Evolutionary conservation across 139 green algal species (phyloP), one percentile per base, ranked within the genome.

Genomic region (Chlorella sp.): DNA sequence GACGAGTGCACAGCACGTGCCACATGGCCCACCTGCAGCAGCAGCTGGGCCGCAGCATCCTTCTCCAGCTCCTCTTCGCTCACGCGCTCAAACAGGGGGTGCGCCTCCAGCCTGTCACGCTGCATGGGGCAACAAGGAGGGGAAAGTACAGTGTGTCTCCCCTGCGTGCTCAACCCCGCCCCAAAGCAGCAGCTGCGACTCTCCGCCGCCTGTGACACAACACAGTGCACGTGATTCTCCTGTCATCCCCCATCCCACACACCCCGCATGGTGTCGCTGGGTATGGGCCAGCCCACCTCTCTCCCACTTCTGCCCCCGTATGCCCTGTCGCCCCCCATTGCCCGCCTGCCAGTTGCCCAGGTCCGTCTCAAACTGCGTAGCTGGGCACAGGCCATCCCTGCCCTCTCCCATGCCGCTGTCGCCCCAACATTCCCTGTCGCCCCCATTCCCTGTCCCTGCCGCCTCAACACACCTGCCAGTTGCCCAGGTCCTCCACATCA

Each of bases 351-450:
- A 98, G 1, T 93, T 89, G 0, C 92, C 96, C 71, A 98, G 92
- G 89, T 98, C 97, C 76, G 68, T 98, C 97, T 36, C 94, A 98
- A 89, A 97, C 97, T 66, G 97, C 98, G 96, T 98, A 98, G n/a
- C 48, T 57, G 48, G 48, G 7, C 7, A 57, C 48, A 16, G 48
- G 7, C 48, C 48, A 5, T 16, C 48, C 48, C 48, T n/a, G 48
- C 48, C 48, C 48, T 57, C 48, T 57, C 48, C 48, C n/a, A n/a
- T 57, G 48, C 48, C 48, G 7, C 48, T 57, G n/a, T n/a, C n/a
- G n/a, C n/a, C n/a, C n/a, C n/a, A n/a, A n/a, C n/a, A n/a, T n/a
- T n/a, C n/a, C n/a, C n/a, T n/a, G n/a, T n/a, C n/a, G n/a, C n/a
- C n/a, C n/a, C n/a, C n/a, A n/a, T n/a, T n/a, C n/a, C n/a, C n/a